Evolutionary conservation across 495 filamentous ascomycete genomes (phyloP), one percentile per base, ranked within the genome.

Genomic region (Paragyromitra xinjiangensis): DNA sequence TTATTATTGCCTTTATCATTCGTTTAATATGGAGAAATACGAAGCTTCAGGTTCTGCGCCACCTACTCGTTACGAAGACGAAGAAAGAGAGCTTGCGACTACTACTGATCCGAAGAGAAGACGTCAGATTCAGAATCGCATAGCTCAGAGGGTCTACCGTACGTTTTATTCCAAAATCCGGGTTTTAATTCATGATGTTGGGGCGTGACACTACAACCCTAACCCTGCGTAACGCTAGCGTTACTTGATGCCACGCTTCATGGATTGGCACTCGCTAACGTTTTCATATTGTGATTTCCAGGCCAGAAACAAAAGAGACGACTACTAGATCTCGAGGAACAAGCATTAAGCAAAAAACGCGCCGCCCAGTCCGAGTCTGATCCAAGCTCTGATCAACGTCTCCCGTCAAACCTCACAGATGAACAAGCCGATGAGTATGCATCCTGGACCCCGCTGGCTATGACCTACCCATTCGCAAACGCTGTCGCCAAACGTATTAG

Each of bases 61-160:
- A n/a, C 58, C 69, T 8, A 80, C 78, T 9, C 63, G 71, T 3
- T 45, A 58, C 14, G 71, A 76, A 66, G 61, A 64, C 5, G 79
- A 80, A 50, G 72, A 72, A 51, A 34, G 71, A 0, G 78, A 81
- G 37, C 63, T 81, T 12, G 42, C 66, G 22, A 37, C 19, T 14
- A 80, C 78, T 0, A 80, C 71, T 4, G 73, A 75, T 51, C 59
- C 64, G 0, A 75, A 64, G 24, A 73, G 67, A 44, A 64, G 80
- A 40, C 73, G 80, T 4, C 79, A 71, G 48, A 77, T 82, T 40
- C 80, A 82, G 62, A 82, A 82, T 34, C 64, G 80, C 4, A 81
- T 82, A 8, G 80, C 80, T 2, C 80, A 82, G 50, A 34, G 80
- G 48, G 80, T 81, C 34, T 82, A 82, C 45, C 80, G 80, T 81